phyloP scores from a whole-genome alignment of 75 land plant species.

The Sequoiadendron giganteum region DNA sequence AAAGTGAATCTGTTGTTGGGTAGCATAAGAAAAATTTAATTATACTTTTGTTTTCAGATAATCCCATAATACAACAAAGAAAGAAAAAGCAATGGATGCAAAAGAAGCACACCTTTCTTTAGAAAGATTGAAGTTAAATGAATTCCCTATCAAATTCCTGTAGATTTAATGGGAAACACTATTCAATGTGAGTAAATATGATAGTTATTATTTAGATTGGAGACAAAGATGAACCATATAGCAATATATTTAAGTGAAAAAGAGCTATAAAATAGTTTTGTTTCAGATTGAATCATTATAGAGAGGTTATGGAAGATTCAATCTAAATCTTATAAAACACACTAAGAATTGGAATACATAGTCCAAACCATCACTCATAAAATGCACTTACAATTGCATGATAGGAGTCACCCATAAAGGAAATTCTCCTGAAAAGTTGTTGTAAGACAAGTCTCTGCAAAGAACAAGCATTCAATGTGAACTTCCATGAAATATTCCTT shows the following conservation, averaged over 20 bases:
- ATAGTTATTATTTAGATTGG: background rate
- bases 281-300: background rate
- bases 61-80: background rate
- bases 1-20: background rate
- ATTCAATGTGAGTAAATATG: background rate
- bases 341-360: background rate
- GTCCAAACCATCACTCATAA: background rate
- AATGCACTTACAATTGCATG: background rate
- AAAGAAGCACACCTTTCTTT: background rate
- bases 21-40: background rate
- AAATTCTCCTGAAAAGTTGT: background rate
- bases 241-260: background rate
- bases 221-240: background rate
- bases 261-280: background rate
- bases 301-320: background rate
- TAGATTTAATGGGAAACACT: background rate
- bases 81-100: background rate
- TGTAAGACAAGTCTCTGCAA: conserved; percentile 2
- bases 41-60: background rate
- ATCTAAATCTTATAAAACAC: background rate
- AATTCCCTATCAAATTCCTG: conserved; percentile 5
- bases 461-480: background rate
- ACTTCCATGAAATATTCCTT: background rate
- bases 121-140: background rate
- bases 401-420: background rate